Base-by-base conservation (phyloP, 768 basidiomycete genomes). In the Naganishia antarctica region DNA sequence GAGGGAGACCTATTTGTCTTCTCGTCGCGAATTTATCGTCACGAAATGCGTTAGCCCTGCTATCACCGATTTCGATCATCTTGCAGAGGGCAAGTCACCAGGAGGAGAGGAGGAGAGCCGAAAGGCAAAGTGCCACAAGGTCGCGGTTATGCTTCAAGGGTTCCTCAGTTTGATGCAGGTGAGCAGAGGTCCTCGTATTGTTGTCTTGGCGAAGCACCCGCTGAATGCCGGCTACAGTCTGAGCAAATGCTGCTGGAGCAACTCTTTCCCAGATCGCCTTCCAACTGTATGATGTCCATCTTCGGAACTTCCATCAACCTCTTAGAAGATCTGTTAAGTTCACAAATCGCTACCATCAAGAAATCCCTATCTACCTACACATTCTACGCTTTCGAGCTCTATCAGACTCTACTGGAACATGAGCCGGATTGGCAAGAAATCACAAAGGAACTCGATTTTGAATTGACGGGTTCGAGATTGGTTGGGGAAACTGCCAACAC, bases 351-450 rank as follows among this genome's bases (percentile, higher is more conserved):
- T n/a, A 68, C 60, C 34, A 73, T 77, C 66, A 74, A 74, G 53
- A 61, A 69, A 44, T 70, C 73, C 1, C 64, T 74, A 2, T 67
- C 70, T 1, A 61, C 71, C 6, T 68, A 75, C 44, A 69, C 70
- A 3, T 77, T 75, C 61, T 60, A 74, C 48, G 74, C 74, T 7
- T 48, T 77, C 0, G 73, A 74, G 40, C 67, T 77, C 28, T 77
- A 72, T 46, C 62, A 70, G 34, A 69, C 71, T 1, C 67, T 77
- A 12, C 29, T 53, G 1, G 26, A 50, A 12, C 23, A 70, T 0
- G 67, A 69, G 32, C 12, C 13, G 3, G 40, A 64, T 46, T 77
- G 73, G 74, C 72, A 75, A 49, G 46, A 41, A n/a, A 43, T 67
- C 1, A 44, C 71, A 1, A 43, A 44, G 28, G 71, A 72, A 51